Evolutionary conservation across 306 rosid species (phyloP).

Genomic region (Rosa rugosa): DNA sequence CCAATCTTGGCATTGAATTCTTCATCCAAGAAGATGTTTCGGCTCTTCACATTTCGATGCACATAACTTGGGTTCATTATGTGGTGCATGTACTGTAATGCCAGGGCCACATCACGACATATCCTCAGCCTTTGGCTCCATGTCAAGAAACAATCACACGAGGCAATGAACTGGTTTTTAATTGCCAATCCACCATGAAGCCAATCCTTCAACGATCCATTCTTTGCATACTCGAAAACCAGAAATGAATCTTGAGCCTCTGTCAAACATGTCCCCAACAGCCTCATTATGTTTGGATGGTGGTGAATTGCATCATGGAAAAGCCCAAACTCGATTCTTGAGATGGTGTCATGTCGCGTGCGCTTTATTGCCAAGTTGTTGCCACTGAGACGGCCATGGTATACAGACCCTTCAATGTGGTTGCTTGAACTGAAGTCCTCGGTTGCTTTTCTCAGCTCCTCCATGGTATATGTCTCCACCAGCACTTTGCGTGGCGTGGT

Average conservation of each 20-base stretch:
- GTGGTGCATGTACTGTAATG: slow-evolving; percentile 78
- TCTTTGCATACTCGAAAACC: slow-evolving; percentile 73
- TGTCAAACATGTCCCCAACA: slow-evolving; percentile 56
- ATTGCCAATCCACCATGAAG: slow-evolving; percentile 90
- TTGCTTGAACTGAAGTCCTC: slow-evolving; percentile 72
- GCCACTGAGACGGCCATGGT: slow-evolving; percentile 75
- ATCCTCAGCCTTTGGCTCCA: slow-evolving; percentile 85
- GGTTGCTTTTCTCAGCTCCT: slow-evolving; percentile 69
- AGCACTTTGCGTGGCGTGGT: slow-evolving; percentile 40
- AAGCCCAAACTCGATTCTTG: slow-evolving; percentile 55
- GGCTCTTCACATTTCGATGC: slow-evolving; percentile 72
- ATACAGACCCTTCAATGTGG: slow-evolving; percentile 80
- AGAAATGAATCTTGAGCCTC: slow-evolving; percentile 59
- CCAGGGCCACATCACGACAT: slow-evolving; percentile 76
- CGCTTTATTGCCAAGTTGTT: slow-evolving; percentile 73
- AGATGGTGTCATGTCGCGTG: slow-evolving; percentile 31
- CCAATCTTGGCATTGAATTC: slow-evolving; percentile 84
- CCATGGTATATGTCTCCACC: slow-evolving; percentile 51
- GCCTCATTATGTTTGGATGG: slow-evolving; percentile 75
- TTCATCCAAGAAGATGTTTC: slow-evolving; percentile 83
- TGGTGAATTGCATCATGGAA: slow-evolving; percentile 54
- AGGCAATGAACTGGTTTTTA: slow-evolving; percentile 86
- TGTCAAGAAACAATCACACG: slow-evolving; percentile 85
- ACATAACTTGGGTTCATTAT: slow-evolving; percentile 65
- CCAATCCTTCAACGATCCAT: slow-evolving; percentile 93